These are phyloP conservation scores for Colletotrichum kahawae DNA, from an alignment of 2,329 filamentous ascomycete genomes.

Conservation along the genomic window DNA sequence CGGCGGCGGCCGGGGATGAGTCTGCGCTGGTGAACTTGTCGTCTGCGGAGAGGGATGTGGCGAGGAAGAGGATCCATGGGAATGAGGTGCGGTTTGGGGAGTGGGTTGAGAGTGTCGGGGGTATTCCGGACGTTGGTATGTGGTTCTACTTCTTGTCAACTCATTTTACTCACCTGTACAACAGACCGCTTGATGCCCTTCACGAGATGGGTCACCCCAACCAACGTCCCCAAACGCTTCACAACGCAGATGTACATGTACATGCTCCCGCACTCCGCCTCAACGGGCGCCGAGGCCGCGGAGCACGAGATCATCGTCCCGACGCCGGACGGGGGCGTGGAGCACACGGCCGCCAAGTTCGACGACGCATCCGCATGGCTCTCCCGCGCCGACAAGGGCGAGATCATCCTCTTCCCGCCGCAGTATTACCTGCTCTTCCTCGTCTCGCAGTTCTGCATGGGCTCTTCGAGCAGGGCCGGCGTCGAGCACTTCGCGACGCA, in stretches of 20 bases:
- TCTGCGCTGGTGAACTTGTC: slow-evolving; percentile 66
- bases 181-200: slow-evolving; percentile 77
- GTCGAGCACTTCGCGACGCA: slow-evolving; percentile 49
- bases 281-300: slow-evolving; percentile 36
- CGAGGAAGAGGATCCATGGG: slow-evolving; percentile 71
- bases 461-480: slow-evolving; percentile 31
- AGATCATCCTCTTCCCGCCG: slow-evolving; percentile 88
- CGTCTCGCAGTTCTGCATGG: slow-evolving; percentile 57
- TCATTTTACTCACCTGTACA: not conserved
- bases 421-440: slow-evolving; percentile 78
- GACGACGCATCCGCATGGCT: slow-evolving; percentile 75
- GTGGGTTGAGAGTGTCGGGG: slow-evolving; percentile 65
- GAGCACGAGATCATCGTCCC: slow-evolving; percentile 64
- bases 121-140: slow-evolving; percentile 68
- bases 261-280: slow-evolving; percentile 69
- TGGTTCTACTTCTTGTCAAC: not conserved
- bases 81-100: slow-evolving; percentile 69
- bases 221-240: slow-evolving; percentile 75
- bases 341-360: slow-evolving; percentile 79
- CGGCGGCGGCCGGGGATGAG: slow-evolving; percentile 38
- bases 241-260: slow-evolving; percentile 98
- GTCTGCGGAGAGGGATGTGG: slow-evolving; percentile 65
- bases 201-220: slow-evolving; percentile 90
- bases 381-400: slow-evolving; percentile 60
- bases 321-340: slow-evolving; percentile 71